These are phyloP conservation scores for Cyberlindnera japonica DNA, from an alignment of 805 yeast genomes.

Conservation along the genomic window DNA sequence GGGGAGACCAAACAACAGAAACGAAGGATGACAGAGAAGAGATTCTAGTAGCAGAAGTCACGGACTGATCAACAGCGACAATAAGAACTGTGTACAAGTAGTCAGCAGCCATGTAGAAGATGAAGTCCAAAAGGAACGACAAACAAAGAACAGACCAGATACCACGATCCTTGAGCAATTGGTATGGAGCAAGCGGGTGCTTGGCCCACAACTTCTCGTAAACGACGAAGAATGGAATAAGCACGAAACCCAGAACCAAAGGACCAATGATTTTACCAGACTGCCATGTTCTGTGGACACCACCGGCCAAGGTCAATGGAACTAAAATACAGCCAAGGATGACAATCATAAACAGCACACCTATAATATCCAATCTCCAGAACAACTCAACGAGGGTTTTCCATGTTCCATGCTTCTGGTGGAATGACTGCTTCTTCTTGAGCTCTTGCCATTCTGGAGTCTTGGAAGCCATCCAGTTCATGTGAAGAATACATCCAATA, in stretches of 20 bases:
- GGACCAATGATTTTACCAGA: slow-evolving; percentile 64
- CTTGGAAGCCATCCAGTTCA: slow-evolving; percentile 50
- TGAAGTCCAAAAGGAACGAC: slow-evolving; percentile 54
- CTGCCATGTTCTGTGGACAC: slow-evolving; percentile 50
- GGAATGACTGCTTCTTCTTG: slow-evolving; percentile 36
- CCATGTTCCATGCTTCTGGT: slow-evolving; percentile 34
- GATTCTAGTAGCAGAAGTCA: slow-evolving; percentile 62
- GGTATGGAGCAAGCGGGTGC: slow-evolving; percentile 61
- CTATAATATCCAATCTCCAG: slow-evolving; percentile 66
- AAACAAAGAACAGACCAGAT: slow-evolving; percentile 68
- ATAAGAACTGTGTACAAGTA: slow-evolving; percentile 63
- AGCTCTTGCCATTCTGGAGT: slow-evolving; percentile 48
- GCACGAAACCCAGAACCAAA: slow-evolving; percentile 58
- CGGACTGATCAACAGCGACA: slow-evolving; percentile 58
- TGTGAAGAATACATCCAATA: slow-evolving; percentile 48
- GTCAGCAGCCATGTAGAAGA: slow-evolving; percentile 68
- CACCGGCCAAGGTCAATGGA: slow-evolving; percentile 78
- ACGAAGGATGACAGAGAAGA: slow-evolving; percentile 57
- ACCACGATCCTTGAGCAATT: slow-evolving; percentile 61
- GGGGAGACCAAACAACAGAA: slow-evolving; percentile 53
- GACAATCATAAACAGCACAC: slow-evolving; percentile 51
- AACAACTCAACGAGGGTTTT: slow-evolving; percentile 36
- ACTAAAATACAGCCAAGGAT: slow-evolving; percentile 62
- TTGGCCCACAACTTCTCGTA: slow-evolving; percentile 32
- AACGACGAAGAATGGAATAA: slow-evolving; percentile 48